A percentile compares a stretch with the other conserved stretches of the same genome.
These are phyloP conservation scores for Beauveria varroae DNA, from an alignment of 2,329 filamentous ascomycete species.

Conservation along the genomic window DNA sequence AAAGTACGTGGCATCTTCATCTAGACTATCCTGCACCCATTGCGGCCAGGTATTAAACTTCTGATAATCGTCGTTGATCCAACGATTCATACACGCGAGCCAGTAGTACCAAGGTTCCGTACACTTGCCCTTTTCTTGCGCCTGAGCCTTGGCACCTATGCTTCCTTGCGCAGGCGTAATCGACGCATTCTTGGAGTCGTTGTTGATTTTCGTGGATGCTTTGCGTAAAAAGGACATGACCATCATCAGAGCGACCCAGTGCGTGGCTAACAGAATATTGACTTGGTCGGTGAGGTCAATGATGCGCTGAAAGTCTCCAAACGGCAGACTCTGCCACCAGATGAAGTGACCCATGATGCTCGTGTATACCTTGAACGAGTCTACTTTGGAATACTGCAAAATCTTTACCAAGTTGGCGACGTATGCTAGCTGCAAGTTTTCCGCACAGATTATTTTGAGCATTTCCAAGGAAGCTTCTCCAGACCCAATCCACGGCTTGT, in stretches of 20 bases:
- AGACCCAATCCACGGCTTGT: neutral
- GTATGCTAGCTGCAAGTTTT: neutral
- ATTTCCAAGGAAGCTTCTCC: neutral
- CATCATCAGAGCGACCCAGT: slow-evolving; percentile 7
- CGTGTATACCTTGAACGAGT: neutral
- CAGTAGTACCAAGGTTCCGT: slow-evolving; percentile 4
- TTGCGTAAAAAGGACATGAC: neutral
- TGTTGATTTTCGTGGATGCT: neutral
- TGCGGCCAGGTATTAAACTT: neutral
- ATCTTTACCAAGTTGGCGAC: neutral
- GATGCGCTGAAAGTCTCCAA: slow-evolving; percentile 2
- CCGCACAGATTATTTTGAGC: neutral
- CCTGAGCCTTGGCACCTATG: neutral
- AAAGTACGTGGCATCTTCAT: neutral
- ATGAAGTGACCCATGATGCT: slow-evolving; percentile 1
- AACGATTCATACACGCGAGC: slow-evolving; percentile 2
- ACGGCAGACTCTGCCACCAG: neutral
- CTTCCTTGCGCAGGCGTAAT: too few species aligned
- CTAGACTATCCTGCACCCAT: slow-evolving; percentile 3
- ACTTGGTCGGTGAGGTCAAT: neutral
- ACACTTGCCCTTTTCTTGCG: neutral
- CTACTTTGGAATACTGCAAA: neutral
- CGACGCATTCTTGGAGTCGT: neutral
- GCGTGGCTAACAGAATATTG: neutral
- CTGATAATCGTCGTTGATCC: neutral